A percentile compares a stretch with the other conserved stretches of the same genome.
Evolutionary conservation across 2,329 filamentous ascomycete genomes (phyloP).

Genomic region (Plectosphaerella sp.): DNA sequence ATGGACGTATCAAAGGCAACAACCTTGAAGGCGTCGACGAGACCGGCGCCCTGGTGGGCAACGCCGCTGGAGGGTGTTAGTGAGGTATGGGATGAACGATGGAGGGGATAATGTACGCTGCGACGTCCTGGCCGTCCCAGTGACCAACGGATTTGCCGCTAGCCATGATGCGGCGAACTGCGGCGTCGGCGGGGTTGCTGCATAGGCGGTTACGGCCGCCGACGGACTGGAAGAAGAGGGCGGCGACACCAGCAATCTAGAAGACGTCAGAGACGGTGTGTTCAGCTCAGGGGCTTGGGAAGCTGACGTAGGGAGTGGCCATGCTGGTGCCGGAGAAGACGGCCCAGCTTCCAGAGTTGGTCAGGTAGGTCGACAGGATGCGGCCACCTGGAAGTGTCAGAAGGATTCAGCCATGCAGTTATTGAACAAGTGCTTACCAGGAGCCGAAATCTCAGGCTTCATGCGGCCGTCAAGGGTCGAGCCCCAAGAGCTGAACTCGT

Average conservation of each 20-base stretch:
- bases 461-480: slow-evolving; percentile 54
- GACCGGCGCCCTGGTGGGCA: slow-evolving; percentile 38
- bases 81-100: not conserved
- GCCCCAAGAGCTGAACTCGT: slow-evolving; percentile 53
- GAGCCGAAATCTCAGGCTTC: slow-evolving; percentile 50
- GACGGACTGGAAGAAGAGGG: slow-evolving; percentile 17
- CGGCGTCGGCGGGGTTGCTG: not conserved
- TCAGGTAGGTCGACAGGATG: slow-evolving; percentile 54
- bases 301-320: slow-evolving; percentile 40
- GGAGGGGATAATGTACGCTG: slow-evolving; percentile 4
- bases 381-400: slow-evolving; percentile 28
- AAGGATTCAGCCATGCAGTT: not conserved
- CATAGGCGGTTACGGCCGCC: slow-evolving; percentile 8
- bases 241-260: slow-evolving; percentile 30
- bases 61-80: not conserved
- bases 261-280: not conserved
- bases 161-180: not conserved
- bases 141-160: slow-evolving; percentile 8
- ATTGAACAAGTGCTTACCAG: slow-evolving; percentile 25
- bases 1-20: slow-evolving; percentile 26
- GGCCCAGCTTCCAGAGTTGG: slow-evolving; percentile 18
- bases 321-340: slow-evolving; percentile 57
- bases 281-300: not conserved
- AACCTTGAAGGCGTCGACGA: slow-evolving; percentile 49
- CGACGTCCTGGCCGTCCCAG: slow-evolving; percentile 3